These are phyloP conservation scores for Rubus idaeus DNA, from an alignment of 306 rosid genomes.

Conservation along the genomic window DNA sequence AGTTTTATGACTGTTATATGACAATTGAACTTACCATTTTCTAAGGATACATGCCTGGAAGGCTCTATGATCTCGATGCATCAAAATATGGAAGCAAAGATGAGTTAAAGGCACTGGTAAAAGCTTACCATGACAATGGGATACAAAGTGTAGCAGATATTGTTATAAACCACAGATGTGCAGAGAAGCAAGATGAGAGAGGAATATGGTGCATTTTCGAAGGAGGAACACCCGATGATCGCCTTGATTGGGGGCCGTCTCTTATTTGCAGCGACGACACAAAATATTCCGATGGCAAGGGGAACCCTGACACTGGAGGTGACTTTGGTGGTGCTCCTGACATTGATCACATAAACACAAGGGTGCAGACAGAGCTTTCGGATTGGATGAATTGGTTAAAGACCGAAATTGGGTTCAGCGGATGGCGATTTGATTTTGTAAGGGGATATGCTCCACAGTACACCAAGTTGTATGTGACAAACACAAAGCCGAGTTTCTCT, in stretches of 20 bases:
- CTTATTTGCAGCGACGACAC: slow-evolving; percentile 74
- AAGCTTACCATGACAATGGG: slow-evolving; percentile 38
- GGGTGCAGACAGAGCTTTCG: slow-evolving; percentile 59
- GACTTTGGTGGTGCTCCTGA: slow-evolving; percentile 32
- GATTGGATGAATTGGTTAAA: slow-evolving; percentile 83
- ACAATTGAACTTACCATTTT: background rate
- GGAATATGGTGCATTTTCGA: slow-evolving; percentile 74
- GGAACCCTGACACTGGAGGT: slow-evolving; percentile 62
- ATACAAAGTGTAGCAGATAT: slow-evolving; percentile 71
- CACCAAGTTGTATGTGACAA: slow-evolving; percentile 52
- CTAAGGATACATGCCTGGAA: slow-evolving; percentile 76
- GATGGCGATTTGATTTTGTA: slow-evolving; percentile 72
- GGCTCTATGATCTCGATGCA: slow-evolving; percentile 79
- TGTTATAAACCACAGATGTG: slow-evolving; percentile 85
- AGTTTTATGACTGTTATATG: background rate
- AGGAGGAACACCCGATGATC: slow-evolving; percentile 65
- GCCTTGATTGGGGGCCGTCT: slow-evolving; percentile 75
- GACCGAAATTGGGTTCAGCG: slow-evolving; percentile 52
- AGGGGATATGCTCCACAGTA: slow-evolving; percentile 61
- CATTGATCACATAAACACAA: slow-evolving; percentile 75
- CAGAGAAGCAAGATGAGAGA: slow-evolving; percentile 61
- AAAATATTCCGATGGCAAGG: slow-evolving; percentile 67
- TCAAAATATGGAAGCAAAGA: slow-evolving; percentile 59
- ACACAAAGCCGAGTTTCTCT: slow-evolving; percentile 64
- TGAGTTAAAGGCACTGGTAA: slow-evolving; percentile 60